These are phyloP conservation scores for Penicillium sp. DNA, from an alignment of 2,329 filamentous ascomycete species.

Conservation along the genomic window DNA sequence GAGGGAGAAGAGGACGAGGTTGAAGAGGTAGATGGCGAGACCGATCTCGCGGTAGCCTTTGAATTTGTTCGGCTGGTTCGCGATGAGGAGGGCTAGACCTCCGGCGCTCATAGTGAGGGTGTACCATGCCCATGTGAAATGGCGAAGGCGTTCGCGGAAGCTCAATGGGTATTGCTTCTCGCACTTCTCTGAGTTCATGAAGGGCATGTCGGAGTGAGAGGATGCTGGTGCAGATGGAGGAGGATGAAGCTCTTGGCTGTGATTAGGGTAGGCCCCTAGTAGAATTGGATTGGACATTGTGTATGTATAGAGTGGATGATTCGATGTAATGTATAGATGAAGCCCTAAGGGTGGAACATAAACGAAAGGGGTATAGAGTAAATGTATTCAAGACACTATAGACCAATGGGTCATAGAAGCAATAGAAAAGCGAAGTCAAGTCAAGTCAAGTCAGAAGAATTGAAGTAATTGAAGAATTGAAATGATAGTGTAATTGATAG, in stretches of 20 bases:
- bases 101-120: conserved; percentile 74
- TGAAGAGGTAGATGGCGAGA: conserved; percentile 65
- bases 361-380: background rate
- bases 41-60: conserved; percentile 64
- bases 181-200: conserved; percentile 24
- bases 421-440: background rate
- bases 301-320: background rate
- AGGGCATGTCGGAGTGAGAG: conserved; percentile 21
- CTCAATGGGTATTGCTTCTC: conserved; percentile 15
- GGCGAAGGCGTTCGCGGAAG: conserved; percentile 36
- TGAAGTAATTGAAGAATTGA: background rate
- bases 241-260: conserved; percentile 16
- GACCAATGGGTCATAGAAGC: conserved; percentile 1
- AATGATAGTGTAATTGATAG: too few species aligned
- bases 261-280: conserved; percentile 10
- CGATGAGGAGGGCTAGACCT: conserved; percentile 64
- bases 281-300: conserved; percentile 21
- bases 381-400: background rate
- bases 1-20: conserved; percentile 63
- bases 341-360: background rate
- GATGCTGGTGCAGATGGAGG: conserved; percentile 27
- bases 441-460: conserved; percentile 2
- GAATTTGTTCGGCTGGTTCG: conserved; percentile 64
- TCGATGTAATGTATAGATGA: background rate
- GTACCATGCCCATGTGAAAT: conserved; percentile 73